These are phyloP conservation scores for Thuja plicata DNA, from an alignment of 83 land plant species.

Conservation along the genomic window DNA sequence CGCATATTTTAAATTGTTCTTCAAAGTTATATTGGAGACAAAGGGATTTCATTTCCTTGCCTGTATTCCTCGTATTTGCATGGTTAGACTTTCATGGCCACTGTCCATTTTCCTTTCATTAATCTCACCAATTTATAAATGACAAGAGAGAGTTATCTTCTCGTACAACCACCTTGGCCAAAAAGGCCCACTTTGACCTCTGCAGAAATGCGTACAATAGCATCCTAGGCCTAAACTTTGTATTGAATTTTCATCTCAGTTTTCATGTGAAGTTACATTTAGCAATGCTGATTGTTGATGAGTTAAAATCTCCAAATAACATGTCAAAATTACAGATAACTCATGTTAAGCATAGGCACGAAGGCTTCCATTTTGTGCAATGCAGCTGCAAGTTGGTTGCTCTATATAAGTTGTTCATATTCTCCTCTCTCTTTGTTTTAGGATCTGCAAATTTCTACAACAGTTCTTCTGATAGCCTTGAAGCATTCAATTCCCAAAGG, in stretches of 20 bases:
- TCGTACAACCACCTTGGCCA: neutral
- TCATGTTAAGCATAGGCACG: neutral
- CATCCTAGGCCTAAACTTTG: neutral
- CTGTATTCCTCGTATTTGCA: too few relatives aligned
- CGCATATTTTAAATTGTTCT: too few relatives aligned
- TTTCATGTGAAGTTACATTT: neutral
- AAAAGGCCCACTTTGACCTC: neutral
- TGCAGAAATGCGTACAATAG: neutral
- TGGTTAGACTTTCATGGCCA: neutral
- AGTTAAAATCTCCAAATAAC: neutral
- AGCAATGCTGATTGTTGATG: neutral
- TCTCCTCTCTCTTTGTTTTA: neutral
- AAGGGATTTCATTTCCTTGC: too few relatives aligned
- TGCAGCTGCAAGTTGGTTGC: neutral
- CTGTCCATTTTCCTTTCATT: too few relatives aligned
- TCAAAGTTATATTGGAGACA: too few relatives aligned
- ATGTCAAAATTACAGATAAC: neutral
- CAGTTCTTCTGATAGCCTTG: neutral
- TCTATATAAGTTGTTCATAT: neutral
- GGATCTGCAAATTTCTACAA: neutral
- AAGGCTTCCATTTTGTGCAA: conserved; percentile 3
- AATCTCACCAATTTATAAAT: neutral
- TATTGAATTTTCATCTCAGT: neutral
- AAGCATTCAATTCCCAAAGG: conserved; percentile 3
- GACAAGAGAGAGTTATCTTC: neutral